A percentile compares a stretch with the other conserved stretches of the same genome.
phyloP scores from a whole-genome alignment of 2,329 filamentous ascomycete species.

The Erysiphe neolycopersici region DNA sequence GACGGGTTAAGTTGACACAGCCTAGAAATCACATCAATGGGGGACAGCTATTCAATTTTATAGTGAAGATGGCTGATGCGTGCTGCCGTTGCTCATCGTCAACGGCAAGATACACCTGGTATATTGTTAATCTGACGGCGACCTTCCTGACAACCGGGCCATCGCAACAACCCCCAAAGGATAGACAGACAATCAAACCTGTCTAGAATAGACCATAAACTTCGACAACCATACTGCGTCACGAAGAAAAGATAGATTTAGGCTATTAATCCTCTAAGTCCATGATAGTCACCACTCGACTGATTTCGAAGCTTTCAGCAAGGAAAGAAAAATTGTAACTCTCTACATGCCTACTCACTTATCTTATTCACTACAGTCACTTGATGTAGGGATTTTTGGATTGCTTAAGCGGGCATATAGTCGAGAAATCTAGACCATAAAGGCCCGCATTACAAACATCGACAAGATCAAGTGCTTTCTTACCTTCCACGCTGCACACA shows the following conservation, averaged over 20 bases:
- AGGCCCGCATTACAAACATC: background rate
- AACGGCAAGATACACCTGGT: background rate
- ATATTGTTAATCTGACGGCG: background rate
- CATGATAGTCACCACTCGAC: background rate
- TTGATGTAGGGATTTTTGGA: conserved; percentile 14
- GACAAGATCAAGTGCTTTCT: background rate
- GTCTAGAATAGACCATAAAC: background rate
- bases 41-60: background rate
- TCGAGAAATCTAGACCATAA: background rate
- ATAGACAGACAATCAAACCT: background rate
- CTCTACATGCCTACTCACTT: conserved; percentile 14
- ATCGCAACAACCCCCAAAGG: background rate
- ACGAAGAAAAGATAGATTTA: background rate
- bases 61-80: background rate
- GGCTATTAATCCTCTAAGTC: background rate
- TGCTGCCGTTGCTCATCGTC: background rate
- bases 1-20: background rate
- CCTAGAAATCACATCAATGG: background rate
- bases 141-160: background rate
- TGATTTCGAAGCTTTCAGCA: background rate
- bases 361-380: conserved; percentile 15
- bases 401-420: conserved; percentile 10
- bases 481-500: background rate
- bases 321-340: background rate
- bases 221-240: background rate